These are phyloP conservation scores for Cercophora newfieldiana DNA, from an alignment of 495 filamentous ascomycete species.

Conservation along the genomic window DNA sequence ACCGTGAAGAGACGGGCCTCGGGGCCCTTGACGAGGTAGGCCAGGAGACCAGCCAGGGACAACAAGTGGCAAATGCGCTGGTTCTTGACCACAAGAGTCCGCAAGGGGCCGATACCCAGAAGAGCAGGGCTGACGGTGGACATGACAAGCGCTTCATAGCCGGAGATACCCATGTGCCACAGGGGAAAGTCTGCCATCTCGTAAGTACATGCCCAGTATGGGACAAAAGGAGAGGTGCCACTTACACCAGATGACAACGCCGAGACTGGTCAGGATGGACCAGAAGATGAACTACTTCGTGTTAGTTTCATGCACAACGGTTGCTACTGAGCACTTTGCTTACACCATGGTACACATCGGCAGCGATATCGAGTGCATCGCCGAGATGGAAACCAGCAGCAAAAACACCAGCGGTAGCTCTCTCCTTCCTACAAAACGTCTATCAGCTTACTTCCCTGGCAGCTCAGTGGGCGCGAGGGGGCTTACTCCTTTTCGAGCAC, in stretches of 20 bases:
- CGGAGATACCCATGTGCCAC: conserved; percentile 99
- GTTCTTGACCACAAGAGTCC: conserved; percentile 66
- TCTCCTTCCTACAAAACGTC: conserved; percentile 64
- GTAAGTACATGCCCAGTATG: not conserved
- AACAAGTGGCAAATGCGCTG: conserved; percentile 69
- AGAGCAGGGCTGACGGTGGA: conserved; percentile 78
- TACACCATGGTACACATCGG: conserved; percentile 93
- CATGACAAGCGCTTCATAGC: conserved; percentile 89
- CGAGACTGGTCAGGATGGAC: conserved; percentile 87
- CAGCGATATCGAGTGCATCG: conserved; percentile 75
- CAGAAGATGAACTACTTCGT: conserved; percentile 82
- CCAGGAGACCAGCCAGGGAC: conserved; percentile 75
- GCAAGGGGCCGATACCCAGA: conserved; percentile 70
- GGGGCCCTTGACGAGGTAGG: conserved; percentile 73
- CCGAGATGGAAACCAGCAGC: conserved; percentile 69
- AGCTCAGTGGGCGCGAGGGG: not conserved
- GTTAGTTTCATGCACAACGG: not conserved
- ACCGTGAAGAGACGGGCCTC: conserved; percentile 77
- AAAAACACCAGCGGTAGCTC: conserved; percentile 68
- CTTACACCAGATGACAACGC: conserved; percentile 91
- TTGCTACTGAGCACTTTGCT: conserved; percentile 33
- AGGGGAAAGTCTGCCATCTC: conserved; percentile 76
- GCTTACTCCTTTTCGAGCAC: conserved; percentile 86
- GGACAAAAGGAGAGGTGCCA: conserved; percentile 10
- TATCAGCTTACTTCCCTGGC: conserved; percentile 7